These are phyloP conservation scores for Guyanaporus albipodus DNA, from an alignment of 768 basidiomycete species.

Conservation along the genomic window DNA sequence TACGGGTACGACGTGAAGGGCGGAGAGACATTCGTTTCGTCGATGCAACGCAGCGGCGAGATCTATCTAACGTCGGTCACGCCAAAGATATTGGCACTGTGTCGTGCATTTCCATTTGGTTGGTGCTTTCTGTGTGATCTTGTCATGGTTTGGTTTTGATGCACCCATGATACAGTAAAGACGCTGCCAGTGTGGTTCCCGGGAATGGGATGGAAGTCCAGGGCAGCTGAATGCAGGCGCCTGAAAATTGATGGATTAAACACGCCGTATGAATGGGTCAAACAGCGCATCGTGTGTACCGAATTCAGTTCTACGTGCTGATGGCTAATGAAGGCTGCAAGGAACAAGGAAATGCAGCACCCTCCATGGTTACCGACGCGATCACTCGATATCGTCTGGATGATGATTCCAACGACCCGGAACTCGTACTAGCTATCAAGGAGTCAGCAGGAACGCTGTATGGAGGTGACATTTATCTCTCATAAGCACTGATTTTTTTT, in stretches of 20 bases:
- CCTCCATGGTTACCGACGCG: slow-evolving; percentile 18
- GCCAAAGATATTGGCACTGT: neutral
- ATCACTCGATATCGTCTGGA: slow-evolving; percentile 5
- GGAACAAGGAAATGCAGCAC: slow-evolving; percentile 6
- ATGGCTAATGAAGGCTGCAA: neutral
- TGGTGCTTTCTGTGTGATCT: neutral
- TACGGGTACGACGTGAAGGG: no score
- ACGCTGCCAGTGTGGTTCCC: slow-evolving; percentile 26
- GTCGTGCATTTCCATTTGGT: neutral
- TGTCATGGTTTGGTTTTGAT: neutral
- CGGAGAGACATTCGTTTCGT: no score
- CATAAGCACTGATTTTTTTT: no score
- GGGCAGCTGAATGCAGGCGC: slow-evolving; percentile 10
- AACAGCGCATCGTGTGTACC: neutral
- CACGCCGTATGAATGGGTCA: slow-evolving; percentile 11
- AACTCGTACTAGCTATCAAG: neutral
- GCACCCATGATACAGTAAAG: slow-evolving; percentile 9
- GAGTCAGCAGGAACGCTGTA: neutral
- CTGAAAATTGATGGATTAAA: slow-evolving; percentile 6
- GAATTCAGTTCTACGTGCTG: neutral
- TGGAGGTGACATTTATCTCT: neutral
- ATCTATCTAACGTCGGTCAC: neutral
- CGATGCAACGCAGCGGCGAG: no score
- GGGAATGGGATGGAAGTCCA: slow-evolving; percentile 21
- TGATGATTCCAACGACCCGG: slow-evolving; percentile 5